Conservation (phyloP, 1,139 yeast genomes). For the Yamadazyma jaroonii region DNA sequence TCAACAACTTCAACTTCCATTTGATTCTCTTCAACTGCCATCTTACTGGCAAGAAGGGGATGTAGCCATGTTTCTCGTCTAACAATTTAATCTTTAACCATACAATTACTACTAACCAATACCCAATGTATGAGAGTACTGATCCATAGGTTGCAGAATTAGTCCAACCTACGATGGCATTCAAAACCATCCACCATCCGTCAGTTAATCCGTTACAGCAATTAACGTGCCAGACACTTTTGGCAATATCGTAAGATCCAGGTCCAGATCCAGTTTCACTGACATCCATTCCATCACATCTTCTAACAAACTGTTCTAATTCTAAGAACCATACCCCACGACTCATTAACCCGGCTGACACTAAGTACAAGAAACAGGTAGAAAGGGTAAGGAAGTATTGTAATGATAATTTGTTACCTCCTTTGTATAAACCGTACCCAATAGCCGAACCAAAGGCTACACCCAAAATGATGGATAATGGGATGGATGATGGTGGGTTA, state of each 20-base stretch:
- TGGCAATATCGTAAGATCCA: constrained; percentile 82
- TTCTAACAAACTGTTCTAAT: constrained; percentile 59
- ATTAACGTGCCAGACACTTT: constrained; percentile 92
- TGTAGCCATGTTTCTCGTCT: constrained; percentile 62
- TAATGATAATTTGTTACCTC: constrained; percentile 41
- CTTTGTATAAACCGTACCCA: constrained; percentile 41
- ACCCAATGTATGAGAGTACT: constrained; percentile 68
- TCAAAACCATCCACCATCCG: constrained; percentile 91
- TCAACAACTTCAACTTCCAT: constrained; percentile 41
- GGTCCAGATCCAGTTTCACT: constrained; percentile 92
- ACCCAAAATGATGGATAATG: constrained; percentile 37
- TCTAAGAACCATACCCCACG: constrained; percentile 90
- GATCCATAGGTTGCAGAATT: constrained; percentile 94
- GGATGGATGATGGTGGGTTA: constrained; percentile 37
- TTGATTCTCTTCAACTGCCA: constrained; percentile 58
- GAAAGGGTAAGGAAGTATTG: constrained; percentile 40
- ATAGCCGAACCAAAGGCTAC: constrained; percentile 31
- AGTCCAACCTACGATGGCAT: constrained; percentile 94
- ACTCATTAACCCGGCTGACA: constrained; percentile 44
- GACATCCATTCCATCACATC: constrained; percentile 81
- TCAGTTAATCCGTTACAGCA: constrained; percentile 91
- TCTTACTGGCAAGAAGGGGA: constrained; percentile 57
- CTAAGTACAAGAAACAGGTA: constrained; percentile 43
- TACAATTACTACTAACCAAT: constrained; percentile 67
- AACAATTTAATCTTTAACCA: constrained; percentile 49